Percentiles rank a stretch among this genome's conserved stretches.
Evolutionary conservation across 768 basidiomycete genomes (phyloP).

Genomic region (Suillus subalutaceus): DNA sequence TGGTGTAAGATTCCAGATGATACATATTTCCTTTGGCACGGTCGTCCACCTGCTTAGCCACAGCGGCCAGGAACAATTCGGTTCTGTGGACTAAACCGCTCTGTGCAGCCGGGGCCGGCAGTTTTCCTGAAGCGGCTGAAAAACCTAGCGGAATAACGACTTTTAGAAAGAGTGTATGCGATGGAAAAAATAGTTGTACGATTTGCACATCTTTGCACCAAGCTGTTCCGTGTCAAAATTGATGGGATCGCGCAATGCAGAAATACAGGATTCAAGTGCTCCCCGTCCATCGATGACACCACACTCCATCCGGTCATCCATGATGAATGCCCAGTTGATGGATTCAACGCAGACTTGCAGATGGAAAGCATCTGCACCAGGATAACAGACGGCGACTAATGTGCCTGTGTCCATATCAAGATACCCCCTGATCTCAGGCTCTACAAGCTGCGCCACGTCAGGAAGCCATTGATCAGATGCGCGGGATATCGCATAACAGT

Average conservation of each 20-base stretch:
- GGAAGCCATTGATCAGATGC: slow-evolving; percentile 41
- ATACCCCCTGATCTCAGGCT: slow-evolving; percentile 41
- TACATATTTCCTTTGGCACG: slow-evolving; percentile 39
- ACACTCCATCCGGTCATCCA: slow-evolving; percentile 44
- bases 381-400: slow-evolving; percentile 36
- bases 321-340: slow-evolving; percentile 49
- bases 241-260: slow-evolving; percentile 30
- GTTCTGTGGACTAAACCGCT: slow-evolving; percentile 42
- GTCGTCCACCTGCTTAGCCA: slow-evolving; percentile 46
- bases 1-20: slow-evolving; percentile 54
- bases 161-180: background rate
- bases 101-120: slow-evolving; percentile 41
- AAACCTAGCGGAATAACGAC: slow-evolving; percentile 29
- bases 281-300: slow-evolving; percentile 29
- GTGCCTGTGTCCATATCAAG: slow-evolving; percentile 66
- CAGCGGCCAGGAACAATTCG: slow-evolving; percentile 43
- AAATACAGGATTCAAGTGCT: slow-evolving; percentile 30
- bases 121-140: slow-evolving; percentile 40
- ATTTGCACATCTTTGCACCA: slow-evolving; percentile 34
- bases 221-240: slow-evolving; percentile 30
- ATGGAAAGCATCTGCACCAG: slow-evolving; percentile 49
- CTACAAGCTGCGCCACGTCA: slow-evolving; percentile 27
- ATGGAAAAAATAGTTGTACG: slow-evolving; percentile 27
- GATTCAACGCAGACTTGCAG: slow-evolving; percentile 71
- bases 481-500: slow-evolving; percentile 36